Evolutionary conservation across 2,329 filamentous ascomycete genomes (phyloP).

Genomic region (Phoma sp.): DNA sequence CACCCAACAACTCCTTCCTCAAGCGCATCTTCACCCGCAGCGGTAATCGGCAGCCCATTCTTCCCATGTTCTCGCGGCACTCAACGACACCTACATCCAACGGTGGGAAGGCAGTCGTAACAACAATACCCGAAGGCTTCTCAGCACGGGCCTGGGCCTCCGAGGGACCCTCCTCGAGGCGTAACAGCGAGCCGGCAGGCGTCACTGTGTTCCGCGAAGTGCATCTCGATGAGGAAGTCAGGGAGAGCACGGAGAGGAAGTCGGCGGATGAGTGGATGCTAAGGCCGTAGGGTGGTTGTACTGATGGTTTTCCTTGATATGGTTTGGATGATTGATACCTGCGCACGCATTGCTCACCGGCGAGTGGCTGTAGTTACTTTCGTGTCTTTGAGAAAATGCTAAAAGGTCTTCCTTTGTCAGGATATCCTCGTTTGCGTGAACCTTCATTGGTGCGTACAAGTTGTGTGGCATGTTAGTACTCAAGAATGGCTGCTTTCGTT

Average conservation of each 20-base stretch:
- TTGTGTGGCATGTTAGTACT: too few relatives aligned
- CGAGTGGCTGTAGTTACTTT: neutral
- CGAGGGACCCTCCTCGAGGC: constrained; percentile 3
- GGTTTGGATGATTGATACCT: neutral
- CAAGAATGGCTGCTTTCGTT: too few relatives aligned
- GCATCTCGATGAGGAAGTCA: constrained; percentile 20
- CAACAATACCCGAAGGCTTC: constrained; percentile 19
- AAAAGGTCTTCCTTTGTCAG: too few relatives aligned
- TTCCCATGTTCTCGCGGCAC: constrained; percentile 27
- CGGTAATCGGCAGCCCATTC: constrained; percentile 8
- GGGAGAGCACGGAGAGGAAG: constrained; percentile 14
- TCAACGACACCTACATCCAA: neutral
- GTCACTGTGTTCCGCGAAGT: constrained; percentile 40
- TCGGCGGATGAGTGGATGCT: constrained; percentile 10
- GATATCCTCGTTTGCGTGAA: too few relatives aligned
- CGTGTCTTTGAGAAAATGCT: neutral
- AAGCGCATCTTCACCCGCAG: constrained; percentile 26
- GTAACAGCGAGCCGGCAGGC: constrained; percentile 14
- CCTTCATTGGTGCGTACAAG: too few relatives aligned
- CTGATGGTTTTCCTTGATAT: neutral
- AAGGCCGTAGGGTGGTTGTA: neutral
- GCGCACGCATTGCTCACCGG: neutral
- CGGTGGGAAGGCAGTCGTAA: constrained; percentile 1
- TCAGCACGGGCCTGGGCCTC: constrained; percentile 35
- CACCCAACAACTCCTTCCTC: constrained; percentile 22